phyloP scores from a whole-genome alignment of 2,329 filamentous ascomycete genomes.

The Fusarium sp. region DNA sequence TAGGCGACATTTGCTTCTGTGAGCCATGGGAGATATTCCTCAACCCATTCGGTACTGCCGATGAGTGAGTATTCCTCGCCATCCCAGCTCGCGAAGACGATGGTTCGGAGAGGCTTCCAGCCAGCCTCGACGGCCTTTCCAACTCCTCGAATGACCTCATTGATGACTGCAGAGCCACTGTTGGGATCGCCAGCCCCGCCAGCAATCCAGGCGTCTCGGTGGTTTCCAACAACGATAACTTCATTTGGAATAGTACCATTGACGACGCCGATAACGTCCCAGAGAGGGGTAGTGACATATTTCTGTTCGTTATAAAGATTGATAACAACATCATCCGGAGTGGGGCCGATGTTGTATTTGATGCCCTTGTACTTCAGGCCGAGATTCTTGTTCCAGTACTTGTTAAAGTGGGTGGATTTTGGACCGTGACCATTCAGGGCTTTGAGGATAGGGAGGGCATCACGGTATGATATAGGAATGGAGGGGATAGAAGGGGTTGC shows the following conservation, averaged over 20 bases:
- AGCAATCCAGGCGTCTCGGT: conserved; percentile 89
- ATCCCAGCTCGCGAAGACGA: conserved; percentile 88
- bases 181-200: conserved; percentile 88
- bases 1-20: conserved; percentile 79
- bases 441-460: conserved; percentile 88
- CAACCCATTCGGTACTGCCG: conserved; percentile 92
- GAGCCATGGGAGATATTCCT: conserved; percentile 88
- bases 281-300: conserved; percentile 83
- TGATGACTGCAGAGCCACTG: conserved; percentile 81
- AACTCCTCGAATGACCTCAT: conserved; percentile 81
- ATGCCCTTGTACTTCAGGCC: conserved; percentile 84
- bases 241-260: conserved; percentile 88
- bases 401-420: conserved; percentile 76
- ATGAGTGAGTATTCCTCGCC: conserved; percentile 87
- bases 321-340: conserved; percentile 75
- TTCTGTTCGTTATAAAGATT: conserved; percentile 84
- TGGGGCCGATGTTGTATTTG: conserved; percentile 85
- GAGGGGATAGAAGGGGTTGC: conserved; percentile 88
- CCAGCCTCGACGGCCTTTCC: conserved; percentile 73
- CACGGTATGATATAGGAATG: conserved; percentile 86
- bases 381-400: conserved; percentile 75
- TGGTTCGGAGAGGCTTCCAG: conserved; percentile 77
- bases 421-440: conserved; percentile 91
- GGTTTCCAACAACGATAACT: conserved; percentile 90
- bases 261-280: conserved; percentile 93